Evolutionary conservation across 495 filamentous ascomycete genomes (phyloP).

Genomic region (Hypoxylon intermedium): DNA sequence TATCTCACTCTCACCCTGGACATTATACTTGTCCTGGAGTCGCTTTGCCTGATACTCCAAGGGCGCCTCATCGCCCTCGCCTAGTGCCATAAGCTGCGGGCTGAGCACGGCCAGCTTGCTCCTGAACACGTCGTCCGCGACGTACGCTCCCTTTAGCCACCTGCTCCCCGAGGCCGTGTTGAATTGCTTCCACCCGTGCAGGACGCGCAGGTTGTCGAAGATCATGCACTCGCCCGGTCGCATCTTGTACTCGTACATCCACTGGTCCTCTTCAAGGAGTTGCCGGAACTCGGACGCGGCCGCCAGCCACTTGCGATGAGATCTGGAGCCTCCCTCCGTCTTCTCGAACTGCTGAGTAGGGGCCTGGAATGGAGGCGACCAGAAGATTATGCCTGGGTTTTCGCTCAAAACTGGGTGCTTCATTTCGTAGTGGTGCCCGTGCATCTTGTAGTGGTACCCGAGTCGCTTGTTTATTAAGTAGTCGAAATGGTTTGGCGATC

Average conservation of each 20-base stretch:
- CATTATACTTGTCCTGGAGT: background rate
- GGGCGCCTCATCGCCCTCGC: background rate
- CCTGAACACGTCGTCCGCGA: conserved; percentile 71
- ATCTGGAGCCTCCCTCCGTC: background rate
- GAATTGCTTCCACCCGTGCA: conserved; percentile 81
- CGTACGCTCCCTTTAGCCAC: conserved; percentile 86
- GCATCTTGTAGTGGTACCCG: conserved; percentile 73
- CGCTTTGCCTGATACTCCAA: too few species aligned
- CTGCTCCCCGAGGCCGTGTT: conserved; percentile 65
- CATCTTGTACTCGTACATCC: conserved; percentile 73
- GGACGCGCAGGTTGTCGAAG: conserved; percentile 82
- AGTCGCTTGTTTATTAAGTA: conserved; percentile 55
- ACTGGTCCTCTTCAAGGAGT: conserved; percentile 54
- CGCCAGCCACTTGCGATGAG: conserved; percentile 39
- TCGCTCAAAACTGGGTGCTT: conserved; percentile 61
- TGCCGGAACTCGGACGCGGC: conserved; percentile 56
- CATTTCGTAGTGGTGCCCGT: conserved; percentile 66
- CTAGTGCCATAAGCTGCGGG: background rate
- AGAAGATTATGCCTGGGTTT: conserved; percentile 62
- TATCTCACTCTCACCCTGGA: background rate
- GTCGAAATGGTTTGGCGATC: conserved; percentile 39
- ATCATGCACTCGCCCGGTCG: conserved; percentile 82
- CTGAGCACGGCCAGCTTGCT: conserved; percentile 51
- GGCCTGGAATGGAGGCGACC: conserved; percentile 62
- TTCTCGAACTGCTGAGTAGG: conserved; percentile 1